Evolutionary conservation across 257 asterid genomes (phyloP), one percentile per base, ranked within the genome.

Genomic region (Solanum ossicruentum): DNA sequence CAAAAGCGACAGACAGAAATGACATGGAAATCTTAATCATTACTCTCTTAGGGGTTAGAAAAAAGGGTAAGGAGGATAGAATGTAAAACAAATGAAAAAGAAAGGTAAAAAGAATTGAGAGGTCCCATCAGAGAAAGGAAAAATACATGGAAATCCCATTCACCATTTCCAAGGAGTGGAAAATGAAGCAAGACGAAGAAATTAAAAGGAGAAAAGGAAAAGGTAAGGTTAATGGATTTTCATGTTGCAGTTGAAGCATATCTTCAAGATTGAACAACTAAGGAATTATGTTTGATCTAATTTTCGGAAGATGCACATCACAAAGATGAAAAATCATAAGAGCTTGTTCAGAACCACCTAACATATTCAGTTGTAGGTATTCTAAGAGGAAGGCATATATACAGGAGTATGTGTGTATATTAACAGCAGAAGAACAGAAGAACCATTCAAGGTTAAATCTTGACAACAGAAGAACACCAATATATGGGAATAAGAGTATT

Each of bases 1-100:
- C 89, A 87, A 88, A 82, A 87, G 82, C 85, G 84, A 87, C 39
- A 26, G 26, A 77, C 61, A 77, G 23, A 49, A 10, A 77, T 51
- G 21, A 77, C 61, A 77, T 17, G 16, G 17, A 52, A 49, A 77
- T 77, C 49, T 52, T 18, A 77, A 26, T 1, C 61, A 77, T 9
- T 52, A 16, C 26, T 49, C 82, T 51, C 47, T 16, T 77, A 23
- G 21, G 54, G 51, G 45, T 51, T 51, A 4, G 1, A 26, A 52
- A 16, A 23, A 3, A 23, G 15, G 61, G 45, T 21, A 49, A 49
- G 10, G 43, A 8, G 23, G n/a, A 21, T 45, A n/a, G 12, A 51
- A 16, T 26, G 28, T 51, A 77, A 77, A 77, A 26, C 47, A 77
- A 52, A 77, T 51, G 65, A 26, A 21, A 72, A 73, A 16, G 45